Base-by-base conservation (phyloP, 2,329 filamentous ascomycete species). In the Clonostachys sp. region DNA sequence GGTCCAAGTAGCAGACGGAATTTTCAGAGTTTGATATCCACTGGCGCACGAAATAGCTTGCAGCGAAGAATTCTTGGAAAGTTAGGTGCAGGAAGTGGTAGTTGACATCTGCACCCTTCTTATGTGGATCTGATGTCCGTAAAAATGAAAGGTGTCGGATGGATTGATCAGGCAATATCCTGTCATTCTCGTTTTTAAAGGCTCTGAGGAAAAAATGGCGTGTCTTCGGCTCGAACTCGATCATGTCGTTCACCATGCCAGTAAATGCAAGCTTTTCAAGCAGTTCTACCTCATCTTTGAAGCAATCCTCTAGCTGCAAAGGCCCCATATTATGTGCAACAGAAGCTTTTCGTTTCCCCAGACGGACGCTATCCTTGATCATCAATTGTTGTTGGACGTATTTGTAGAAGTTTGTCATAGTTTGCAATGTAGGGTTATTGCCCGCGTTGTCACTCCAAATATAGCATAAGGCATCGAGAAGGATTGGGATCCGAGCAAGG, bases 71-170 rank as follows among this genome's bases (percentile, higher is more conserved):
- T 50, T 72, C 69, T 48, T 72, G 67, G 50, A 67, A 69, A 1
- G 68, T 71, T 10, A 71, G 51, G 49, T 73, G 69, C 24, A 72
- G 20, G 42, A 73, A 72, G 48, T 72, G 62, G 46, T 70, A 71
- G 20, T 35, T 30, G 24, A 10, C 53, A 17, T 55, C 34, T 10
- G 24, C 24, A 30, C 24, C 24, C 24, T 30, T 30, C 24, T 10
- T 30, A 30, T 30, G 24, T 30, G 24, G 24, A n/a, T 47, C 9
- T 36, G 66, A 66, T 4, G 61, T 59, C 4, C 65, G 62, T 6
- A 70, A 50, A 53, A 70, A 70, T 10, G 70, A 72, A 9, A 70
- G 52, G 10, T 30, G 24, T 30, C 24, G 24, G 9, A 30, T 30
- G 24, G 24, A 30, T 30, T 30, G 24, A 30, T 30, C 24, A 30